Conservation (phyloP, 441 rosid species). For the Eutrema salsugineum region DNA sequence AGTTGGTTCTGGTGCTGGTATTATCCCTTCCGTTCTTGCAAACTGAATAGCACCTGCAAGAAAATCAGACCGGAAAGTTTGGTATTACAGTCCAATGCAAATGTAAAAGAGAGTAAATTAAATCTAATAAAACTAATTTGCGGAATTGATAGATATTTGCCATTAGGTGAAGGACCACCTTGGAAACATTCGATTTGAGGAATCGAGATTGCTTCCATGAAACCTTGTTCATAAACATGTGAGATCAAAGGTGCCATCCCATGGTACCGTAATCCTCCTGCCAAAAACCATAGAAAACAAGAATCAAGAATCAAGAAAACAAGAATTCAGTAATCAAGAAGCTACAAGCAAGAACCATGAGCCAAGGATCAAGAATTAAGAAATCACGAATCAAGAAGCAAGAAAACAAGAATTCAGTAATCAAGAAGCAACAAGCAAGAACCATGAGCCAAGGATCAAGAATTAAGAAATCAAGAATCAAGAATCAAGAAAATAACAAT, state of each 20-base stretch:
- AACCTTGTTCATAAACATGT: slow-evolving; percentile 75
- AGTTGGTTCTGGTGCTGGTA: slow-evolving; percentile 91
- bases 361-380: background rate
- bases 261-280: slow-evolving; percentile 91
- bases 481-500: background rate
- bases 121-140: background rate
- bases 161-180: slow-evolving; percentile 35
- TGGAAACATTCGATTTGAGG: slow-evolving; percentile 84
- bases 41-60: slow-evolving; percentile 76
- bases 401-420: background rate
- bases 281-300: slow-evolving; percentile 16
- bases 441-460: background rate
- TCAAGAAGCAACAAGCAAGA: background rate
- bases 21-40: slow-evolving; percentile 85
- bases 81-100: background rate
- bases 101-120: background rate
- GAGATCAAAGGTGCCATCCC: slow-evolving; percentile 94
- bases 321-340: background rate
- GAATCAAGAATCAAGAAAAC: background rate
- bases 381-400: background rate
- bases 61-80: background rate
- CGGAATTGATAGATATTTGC: too few species aligned
- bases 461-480: background rate
- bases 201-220: slow-evolving; percentile 83
- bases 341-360: background rate